Evolutionary conservation across 176 grass and related monocot species (phyloP), one percentile per base, ranked within the genome.

Genomic region (Aegilops longissima): DNA sequence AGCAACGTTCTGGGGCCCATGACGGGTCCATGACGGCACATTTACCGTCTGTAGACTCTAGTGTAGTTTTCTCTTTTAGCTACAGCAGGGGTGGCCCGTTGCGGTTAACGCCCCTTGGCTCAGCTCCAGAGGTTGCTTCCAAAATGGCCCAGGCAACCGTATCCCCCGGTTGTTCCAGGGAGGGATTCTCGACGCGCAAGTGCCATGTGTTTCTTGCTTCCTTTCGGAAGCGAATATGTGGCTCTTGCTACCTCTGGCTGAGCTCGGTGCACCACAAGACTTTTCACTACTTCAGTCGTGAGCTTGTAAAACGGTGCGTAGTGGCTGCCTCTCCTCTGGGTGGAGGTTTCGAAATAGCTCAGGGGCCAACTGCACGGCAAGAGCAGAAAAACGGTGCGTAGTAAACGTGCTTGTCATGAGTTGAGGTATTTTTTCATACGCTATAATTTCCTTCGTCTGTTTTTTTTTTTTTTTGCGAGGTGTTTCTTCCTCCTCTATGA

Each of bases 181-280:
- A 25, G 11, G 23, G 73, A 64, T 80, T n/a, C 44, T 33, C 9
- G 23, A 2, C 27, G 56, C 65, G 25, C 24, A 24, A 40, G 79
- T 42, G 79, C 25, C 79, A 78, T 52, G 84, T 86, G 79, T 82
- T 90, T 29, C 66, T 83, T 66, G 56, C 80, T 79, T 87, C 77
- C 45, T 49, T 65, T 70, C n/a, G 18, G 64, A 5, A 64, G 39
- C 25, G 65, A 72, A 78, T 34, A 67, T 42, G 66, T 64, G 49
- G 51, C 21, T 69, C 47, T 17, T 31, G 69, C 25, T 12, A 17
- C 18, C 58, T 3, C 33, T 49, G 0, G 14, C 51, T 54, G 12
- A 47, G 73, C 31, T 8, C 73, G 64, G 24, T 42, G 65, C 54
- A 4, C 16, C 84, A 61, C 73, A 45, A 45, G 23, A 17, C 64